Evolutionary conservation across 1,284 basidiomycete genomes (phyloP).

Genomic region (Anthracocystis panici-leucophaei): DNA sequence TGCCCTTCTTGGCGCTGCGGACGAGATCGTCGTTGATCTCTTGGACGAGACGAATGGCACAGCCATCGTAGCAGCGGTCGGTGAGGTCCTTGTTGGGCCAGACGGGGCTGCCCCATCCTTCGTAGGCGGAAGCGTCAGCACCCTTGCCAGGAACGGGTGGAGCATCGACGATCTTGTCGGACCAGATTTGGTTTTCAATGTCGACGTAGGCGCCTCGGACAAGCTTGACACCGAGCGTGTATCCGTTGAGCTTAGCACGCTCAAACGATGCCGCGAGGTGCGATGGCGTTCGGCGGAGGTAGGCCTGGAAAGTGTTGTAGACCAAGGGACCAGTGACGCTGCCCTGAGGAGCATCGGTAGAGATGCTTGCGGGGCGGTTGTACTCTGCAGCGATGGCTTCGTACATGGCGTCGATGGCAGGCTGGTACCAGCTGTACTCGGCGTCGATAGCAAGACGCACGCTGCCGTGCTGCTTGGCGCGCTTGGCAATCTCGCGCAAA

Average conservation of each 20-base stretch:
- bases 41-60: constrained; percentile 76
- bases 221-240: constrained; percentile 90
- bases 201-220: constrained; percentile 94
- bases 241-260: constrained; percentile 79
- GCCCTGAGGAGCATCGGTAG: constrained; percentile 17
- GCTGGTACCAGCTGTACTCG: constrained; percentile 64
- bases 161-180: constrained; percentile 54
- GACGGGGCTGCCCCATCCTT: constrained; percentile 70
- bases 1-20: constrained; percentile 31
- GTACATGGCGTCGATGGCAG: constrained; percentile 65
- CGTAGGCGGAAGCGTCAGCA: constrained; percentile 30
- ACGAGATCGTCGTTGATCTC: constrained; percentile 71
- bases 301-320: constrained; percentile 65
- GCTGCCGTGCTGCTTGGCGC: constrained; percentile 52
- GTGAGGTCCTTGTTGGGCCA: constrained; percentile 76
- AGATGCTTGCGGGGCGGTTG: constrained; percentile 37
- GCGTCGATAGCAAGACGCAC: constrained; percentile 62
- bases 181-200: constrained; percentile 75
- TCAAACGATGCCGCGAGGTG: constrained; percentile 78
- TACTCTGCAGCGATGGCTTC: constrained; percentile 61
- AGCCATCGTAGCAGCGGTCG: constrained; percentile 82
- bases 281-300: constrained; percentile 74
- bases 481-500: constrained; percentile 45
- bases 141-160: constrained; percentile 56
- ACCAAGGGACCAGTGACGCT: constrained; percentile 55